These are phyloP conservation scores for Ceriops decandra DNA, from an alignment of 345 rosid species.

Conservation along the genomic window DNA sequence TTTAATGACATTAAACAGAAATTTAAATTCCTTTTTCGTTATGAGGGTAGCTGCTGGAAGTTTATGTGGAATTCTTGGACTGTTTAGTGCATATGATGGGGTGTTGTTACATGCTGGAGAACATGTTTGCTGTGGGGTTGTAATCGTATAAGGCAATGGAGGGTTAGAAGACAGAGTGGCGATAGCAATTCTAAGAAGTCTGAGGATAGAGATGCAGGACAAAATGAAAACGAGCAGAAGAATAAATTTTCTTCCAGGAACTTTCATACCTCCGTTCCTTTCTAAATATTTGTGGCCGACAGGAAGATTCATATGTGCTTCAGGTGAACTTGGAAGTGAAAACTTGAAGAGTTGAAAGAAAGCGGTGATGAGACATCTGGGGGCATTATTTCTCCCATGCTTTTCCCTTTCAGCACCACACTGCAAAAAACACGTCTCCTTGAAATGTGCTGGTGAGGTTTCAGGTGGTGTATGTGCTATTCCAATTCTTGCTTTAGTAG, in stretches of 20 bases:
- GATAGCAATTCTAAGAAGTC: slow-evolving; percentile 51
- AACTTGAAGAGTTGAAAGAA: slow-evolving; percentile 43
- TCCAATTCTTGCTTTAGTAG: slow-evolving; percentile 11
- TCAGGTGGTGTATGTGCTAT: slow-evolving; percentile 16
- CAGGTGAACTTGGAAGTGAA: slow-evolving; percentile 46
- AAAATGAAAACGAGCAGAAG: slow-evolving; percentile 60
- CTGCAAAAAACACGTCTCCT: slow-evolving; percentile 30
- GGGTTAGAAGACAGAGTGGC: slow-evolving; percentile 44
- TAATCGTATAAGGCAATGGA: slow-evolving; percentile 22
- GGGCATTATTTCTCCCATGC: slow-evolving; percentile 46
- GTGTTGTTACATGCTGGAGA: slow-evolving; percentile 23
- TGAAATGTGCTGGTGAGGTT: slow-evolving; percentile 15
- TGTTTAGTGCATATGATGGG: slow-evolving; percentile 16
- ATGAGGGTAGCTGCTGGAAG: slow-evolving; percentile 22
- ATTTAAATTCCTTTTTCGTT: slow-evolving; percentile 57
- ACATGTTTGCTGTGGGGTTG: slow-evolving; percentile 29
- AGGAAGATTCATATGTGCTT: slow-evolving; percentile 6
- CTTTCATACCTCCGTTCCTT: slow-evolving; percentile 44
- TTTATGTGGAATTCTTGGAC: slow-evolving; percentile 8
- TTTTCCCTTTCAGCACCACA: slow-evolving; percentile 17
- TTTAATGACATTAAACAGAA: slow-evolving; percentile 46
- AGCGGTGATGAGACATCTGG: slow-evolving; percentile 49
- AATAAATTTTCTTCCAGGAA: slow-evolving; percentile 53
- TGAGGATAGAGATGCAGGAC: slow-evolving; percentile 52
- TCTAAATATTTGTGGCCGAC: slow-evolving; percentile 27